Evolutionary conservation across 495 filamentous ascomycete species (phyloP), one percentile per base, ranked within the genome.

Genomic region (Annulohypoxylon bovei): DNA sequence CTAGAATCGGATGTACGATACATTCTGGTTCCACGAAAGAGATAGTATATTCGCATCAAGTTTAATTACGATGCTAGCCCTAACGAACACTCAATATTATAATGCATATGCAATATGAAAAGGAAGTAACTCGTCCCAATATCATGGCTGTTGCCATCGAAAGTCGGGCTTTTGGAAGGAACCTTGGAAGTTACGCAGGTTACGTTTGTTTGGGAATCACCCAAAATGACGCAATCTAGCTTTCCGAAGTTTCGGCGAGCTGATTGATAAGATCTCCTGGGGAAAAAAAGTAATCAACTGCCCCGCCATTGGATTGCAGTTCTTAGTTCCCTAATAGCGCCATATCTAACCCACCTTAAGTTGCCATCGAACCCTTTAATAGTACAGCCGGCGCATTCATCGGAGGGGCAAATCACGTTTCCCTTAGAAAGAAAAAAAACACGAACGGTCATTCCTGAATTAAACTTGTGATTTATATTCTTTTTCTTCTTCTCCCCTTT

Each of bases 271-370:
- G 63, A 67, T 67, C 63, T 72, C 44, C 59, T 64, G 3, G 23
- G 30, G 3, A 22, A 50, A 61, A 70, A 61, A 27, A 23, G 72
- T 76, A 76, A 76, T 76, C 72, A 76, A 72, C 27, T 73, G 73
- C 73, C 75, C 75, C 75, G 75, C 75, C 73, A 77, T 75, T 68
- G 66, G 72, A 61, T 56, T 56, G 33, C 20, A 56, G 22, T 55
- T 33, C 4, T 42, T 42, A 42, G 39, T 7, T 20, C 39, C 39
- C 23, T 23, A 50, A 50, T 50, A 50, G 46, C 46, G 46, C 46
- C 22, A 27, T 32, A 40, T 28, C 25, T 46, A 53, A 53, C 32
- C 63, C 53, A 57, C 37, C 52, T 55, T 53, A 6, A 42, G 8
- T 40, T 40, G 20, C 39, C n/a, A 42, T 4, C 39, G 16, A 46